Evolutionary conservation across 2,329 filamentous ascomycete species (phyloP).

Genomic region (Colletotrichum sp.): DNA sequence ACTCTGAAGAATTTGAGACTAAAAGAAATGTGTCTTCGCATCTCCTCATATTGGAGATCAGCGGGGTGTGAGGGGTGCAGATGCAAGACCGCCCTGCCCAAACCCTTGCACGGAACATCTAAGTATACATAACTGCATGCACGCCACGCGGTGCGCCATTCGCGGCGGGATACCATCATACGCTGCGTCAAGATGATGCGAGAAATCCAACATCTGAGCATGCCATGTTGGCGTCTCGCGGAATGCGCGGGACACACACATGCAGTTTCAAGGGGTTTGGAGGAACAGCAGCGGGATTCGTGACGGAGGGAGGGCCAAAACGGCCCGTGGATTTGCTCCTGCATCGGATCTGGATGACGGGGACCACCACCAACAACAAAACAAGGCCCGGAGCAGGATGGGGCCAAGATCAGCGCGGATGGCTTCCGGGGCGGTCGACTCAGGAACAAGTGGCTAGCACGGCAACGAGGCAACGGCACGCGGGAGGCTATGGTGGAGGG

Average conservation of each 20-base stretch:
- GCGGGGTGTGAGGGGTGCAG: background rate
- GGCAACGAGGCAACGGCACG: background rate
- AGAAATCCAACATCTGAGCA: background rate
- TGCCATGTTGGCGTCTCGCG: background rate
- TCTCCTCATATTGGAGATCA: background rate
- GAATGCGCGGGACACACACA: background rate
- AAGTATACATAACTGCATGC: background rate
- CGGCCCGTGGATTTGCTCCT: background rate
- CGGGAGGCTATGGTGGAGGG: background rate
- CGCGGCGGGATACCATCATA: background rate
- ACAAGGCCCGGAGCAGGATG: background rate
- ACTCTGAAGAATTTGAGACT: background rate
- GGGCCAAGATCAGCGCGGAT: slow-evolving; percentile 4
- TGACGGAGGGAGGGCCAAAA: background rate
- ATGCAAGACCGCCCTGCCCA: background rate
- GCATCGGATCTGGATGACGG: background rate
- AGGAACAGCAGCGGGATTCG: background rate
- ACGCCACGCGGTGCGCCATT: background rate
- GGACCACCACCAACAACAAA: background rate
- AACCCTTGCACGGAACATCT: background rate
- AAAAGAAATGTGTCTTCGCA: background rate
- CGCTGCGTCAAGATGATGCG: slow-evolving; percentile 1
- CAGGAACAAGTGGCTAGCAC: slow-evolving; percentile 4
- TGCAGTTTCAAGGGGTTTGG: slow-evolving; percentile 7
- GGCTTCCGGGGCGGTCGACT: slow-evolving; percentile 5